These are phyloP conservation scores for Calonectria fujianensis DNA, from an alignment of 2,329 filamentous ascomycete genomes.

Conservation along the genomic window DNA sequence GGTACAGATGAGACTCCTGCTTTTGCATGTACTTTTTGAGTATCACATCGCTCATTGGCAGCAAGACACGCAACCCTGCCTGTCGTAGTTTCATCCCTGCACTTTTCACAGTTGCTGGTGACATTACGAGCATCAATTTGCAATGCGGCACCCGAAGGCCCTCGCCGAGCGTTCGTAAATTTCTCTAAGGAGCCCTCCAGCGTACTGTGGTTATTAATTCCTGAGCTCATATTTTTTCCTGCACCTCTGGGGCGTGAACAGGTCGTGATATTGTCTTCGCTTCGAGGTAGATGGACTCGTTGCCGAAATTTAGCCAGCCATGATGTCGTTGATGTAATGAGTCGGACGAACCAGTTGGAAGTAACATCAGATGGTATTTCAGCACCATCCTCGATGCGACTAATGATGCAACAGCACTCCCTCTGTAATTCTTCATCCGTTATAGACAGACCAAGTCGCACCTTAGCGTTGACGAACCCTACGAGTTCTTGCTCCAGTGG, in stretches of 20 bases:
- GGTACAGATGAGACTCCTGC: conserved; percentile 48
- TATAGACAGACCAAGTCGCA: conserved; percentile 73
- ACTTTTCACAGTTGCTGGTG: conserved; percentile 77
- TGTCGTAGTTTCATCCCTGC: conserved; percentile 78
- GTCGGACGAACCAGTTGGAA: conserved; percentile 74
- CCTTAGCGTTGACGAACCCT: conserved; percentile 71
- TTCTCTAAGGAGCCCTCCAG: conserved; percentile 74
- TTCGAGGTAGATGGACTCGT: conserved; percentile 74
- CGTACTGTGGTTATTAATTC: conserved; percentile 74
- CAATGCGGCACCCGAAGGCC: conserved; percentile 72
- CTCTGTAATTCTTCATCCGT: conserved; percentile 76
- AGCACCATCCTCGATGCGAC: conserved; percentile 72
- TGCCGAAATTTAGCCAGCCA: conserved; percentile 75
- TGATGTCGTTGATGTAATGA: conserved; percentile 67
- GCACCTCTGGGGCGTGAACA: conserved; percentile 71
- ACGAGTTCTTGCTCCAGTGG: conserved; percentile 73
- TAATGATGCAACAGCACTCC: conserved; percentile 75
- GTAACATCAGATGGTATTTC: conserved; percentile 69
- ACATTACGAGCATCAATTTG: conserved; percentile 75
- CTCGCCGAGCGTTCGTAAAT: conserved; percentile 68
- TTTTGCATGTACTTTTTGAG: conserved; percentile 37
- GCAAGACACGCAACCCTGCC: conserved; percentile 73
- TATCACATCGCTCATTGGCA: conserved; percentile 70
- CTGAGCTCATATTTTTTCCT: conserved; percentile 73
- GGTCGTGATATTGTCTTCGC: conserved; percentile 72